Evolutionary conservation across 371 early-diverging fungal species (phyloP), one percentile per base, ranked within the genome.

Genomic region (Mortierella sp.): DNA sequence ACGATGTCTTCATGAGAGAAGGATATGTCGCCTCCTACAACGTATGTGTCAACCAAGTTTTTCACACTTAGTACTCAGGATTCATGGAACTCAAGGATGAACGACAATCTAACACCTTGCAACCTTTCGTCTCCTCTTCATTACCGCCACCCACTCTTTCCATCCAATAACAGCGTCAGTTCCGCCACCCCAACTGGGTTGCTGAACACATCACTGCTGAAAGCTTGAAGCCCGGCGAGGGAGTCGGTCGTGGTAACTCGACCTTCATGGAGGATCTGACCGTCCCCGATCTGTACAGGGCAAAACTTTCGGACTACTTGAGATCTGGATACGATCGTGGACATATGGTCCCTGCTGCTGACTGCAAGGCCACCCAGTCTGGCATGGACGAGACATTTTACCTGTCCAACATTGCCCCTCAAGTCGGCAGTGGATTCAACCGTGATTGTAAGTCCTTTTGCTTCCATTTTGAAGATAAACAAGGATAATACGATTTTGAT

Each of bases 261-360:
- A 88, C 88, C 16, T 96, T 96, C 89, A 91, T 89, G 42, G 96
- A 96, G 80, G 96, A 96, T 75, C 72, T 80, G 0, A 74, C 80
- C 0, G 89, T 96, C 45, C 97, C 97, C 24, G 81, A 85, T 8
- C 88, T 89, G 54, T 96, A 95, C 88, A 92, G 94, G 76, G 94
- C 95, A 14, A 92, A 89, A 75, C 88, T 96, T 57, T 78, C 87
- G 14, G 96, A 96, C 87, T 96, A 96, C 80, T 89, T 90, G 81
- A 85, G 90, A 57, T 94, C 94, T 38, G 94, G 94, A 31, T 97
- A 93, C 83, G 96, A 96, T 83, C 92, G 97, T 77, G 96, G 96
- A 72, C 97, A 96, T 75, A 93, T 96, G 95, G 95, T 90, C 3
- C 96, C 96, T n/a, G 96, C 96, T 6, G 96, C 95, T 1, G 95